Base-by-base conservation (phyloP, 2,329 filamentous ascomycete genomes). In the Mycocentrospora acerina region DNA sequence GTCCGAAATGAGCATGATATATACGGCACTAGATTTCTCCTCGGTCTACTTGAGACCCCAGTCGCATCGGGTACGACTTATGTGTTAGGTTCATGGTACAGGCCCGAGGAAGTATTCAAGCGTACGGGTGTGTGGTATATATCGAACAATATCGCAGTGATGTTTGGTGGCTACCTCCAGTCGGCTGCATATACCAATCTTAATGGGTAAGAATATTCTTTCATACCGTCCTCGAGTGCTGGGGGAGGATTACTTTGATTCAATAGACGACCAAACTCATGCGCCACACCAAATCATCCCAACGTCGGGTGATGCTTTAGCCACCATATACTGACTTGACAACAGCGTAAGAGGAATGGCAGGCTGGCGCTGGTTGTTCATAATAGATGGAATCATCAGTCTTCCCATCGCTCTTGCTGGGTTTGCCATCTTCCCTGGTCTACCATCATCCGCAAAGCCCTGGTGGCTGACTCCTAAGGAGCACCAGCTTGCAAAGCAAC, bases 161-260 rank as follows among this genome's bases (percentile, higher is more conserved):
- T 81, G 73, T 74, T 80, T 32, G 76, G 74, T n/a, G 78, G 77
- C 1, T 80, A 79, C 40, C 65, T 81, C 0, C 77, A 79, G 60
- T 72, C 77, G 1, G 77, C 73, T 0, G 74, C 74, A 0, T 78
- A 79, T 53, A 73, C 71, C 14, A 73, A 73, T 18, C 65, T 81
- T 0, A 74, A 75, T 13, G 77, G 77, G 48, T 45, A 30, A 25
- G 40, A n/a, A n/a, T 26, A 6, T n/a, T 4, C 2, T 4, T 17
- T 9, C n/a, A 7, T 3, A 16, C 3, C n/a, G 7, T 10, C 15
- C 4, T 6, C 19, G 9, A 22, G 5, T 22, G 5, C 19, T 22
- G 5, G 9, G 9, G 19, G 9, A 5, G 19, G 19, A n/a, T n/a
- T n/a, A n/a, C n/a, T n/a, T n/a, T n/a, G n/a, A n/a, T n/a, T n/a